Evolutionary conservation across 2,329 filamentous ascomycete species (phyloP).

Genomic region (Venturia nashicola): DNA sequence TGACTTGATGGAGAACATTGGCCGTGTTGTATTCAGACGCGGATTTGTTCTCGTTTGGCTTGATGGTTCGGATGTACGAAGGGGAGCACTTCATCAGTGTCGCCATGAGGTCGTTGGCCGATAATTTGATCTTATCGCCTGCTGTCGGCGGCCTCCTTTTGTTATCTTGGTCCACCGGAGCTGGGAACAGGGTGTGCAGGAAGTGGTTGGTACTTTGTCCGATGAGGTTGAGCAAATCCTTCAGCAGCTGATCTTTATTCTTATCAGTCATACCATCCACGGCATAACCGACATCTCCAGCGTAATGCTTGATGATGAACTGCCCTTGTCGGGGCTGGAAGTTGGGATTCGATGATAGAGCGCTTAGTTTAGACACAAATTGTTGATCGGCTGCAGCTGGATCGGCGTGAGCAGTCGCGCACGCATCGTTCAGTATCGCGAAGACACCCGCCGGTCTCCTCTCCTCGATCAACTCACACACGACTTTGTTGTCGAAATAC

Average conservation of each 20-base stretch:
- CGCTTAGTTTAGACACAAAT: constrained; percentile 86
- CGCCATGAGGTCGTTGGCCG: constrained; percentile 86
- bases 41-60: constrained; percentile 98
- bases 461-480: constrained; percentile 93
- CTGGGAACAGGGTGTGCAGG: constrained; percentile 77
- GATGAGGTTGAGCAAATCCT: constrained; percentile 82
- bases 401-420: constrained; percentile 95
- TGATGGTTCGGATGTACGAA: constrained; percentile 97
- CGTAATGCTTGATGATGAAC: constrained; percentile 98
- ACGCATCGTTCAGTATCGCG: constrained; percentile 92
- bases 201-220: constrained; percentile 75
- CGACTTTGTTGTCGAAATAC: constrained; percentile 99
- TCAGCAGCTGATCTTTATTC: constrained; percentile 95
- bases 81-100: constrained; percentile 96
- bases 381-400: constrained; percentile 88
- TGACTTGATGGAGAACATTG: constrained; percentile 96
- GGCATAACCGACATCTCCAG: constrained; percentile 88
- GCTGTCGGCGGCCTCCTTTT: constrained; percentile 86
- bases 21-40: constrained; percentile 80
- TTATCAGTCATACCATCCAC: constrained; percentile 98
- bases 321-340: constrained; percentile 85
- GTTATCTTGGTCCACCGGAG: constrained; percentile 92
- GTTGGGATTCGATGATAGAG: constrained; percentile 76
- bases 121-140: constrained; percentile 89
- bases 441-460: constrained; percentile 84